A percentile compares a stretch with the other conserved stretches of the same genome.
Conservation (phyloP, 805 yeast species). For the Candida arabinofermentans region DNA sequence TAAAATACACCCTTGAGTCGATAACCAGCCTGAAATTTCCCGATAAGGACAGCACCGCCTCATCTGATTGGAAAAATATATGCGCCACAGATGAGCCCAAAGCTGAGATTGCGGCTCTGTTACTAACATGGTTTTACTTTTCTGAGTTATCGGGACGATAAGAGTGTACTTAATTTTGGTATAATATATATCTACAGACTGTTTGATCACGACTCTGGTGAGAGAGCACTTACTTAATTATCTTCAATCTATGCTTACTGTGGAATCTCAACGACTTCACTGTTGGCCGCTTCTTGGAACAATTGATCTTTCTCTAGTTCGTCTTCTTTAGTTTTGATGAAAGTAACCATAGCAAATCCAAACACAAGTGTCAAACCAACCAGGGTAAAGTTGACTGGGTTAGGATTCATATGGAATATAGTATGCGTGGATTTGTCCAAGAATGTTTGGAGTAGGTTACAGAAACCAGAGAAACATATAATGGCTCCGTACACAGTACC, state of each 20-base stretch:
- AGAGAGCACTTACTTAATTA: no score
- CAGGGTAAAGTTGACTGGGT: slow-evolving; percentile 64
- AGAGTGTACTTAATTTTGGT: no score
- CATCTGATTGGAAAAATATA: background rate
- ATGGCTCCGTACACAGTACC: slow-evolving; percentile 89
- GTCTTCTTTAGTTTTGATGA: slow-evolving; percentile 39
- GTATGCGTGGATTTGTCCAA: slow-evolving; percentile 71
- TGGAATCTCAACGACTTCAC: slow-evolving; percentile 46
- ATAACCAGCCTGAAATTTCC: slow-evolving; percentile 5
- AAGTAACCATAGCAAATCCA: slow-evolving; percentile 42
- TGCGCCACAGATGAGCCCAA: background rate
- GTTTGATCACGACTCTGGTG: no score
- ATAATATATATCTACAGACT: no score
- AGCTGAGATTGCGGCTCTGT: no score
- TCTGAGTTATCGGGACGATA: no score
- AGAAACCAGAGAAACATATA: slow-evolving; percentile 77
- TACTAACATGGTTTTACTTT: no score
- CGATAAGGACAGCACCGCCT: background rate
- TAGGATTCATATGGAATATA: slow-evolving; percentile 67
- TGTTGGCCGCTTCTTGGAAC: slow-evolving; percentile 62
- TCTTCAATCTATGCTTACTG: no score
- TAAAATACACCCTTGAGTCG: background rate
- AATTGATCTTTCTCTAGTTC: slow-evolving; percentile 46
- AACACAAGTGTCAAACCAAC: slow-evolving; percentile 50
- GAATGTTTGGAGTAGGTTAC: slow-evolving; percentile 66